A percentile compares a stretch with the other conserved stretches of the same genome.
Conservation (phyloP, 331 rosid species). For the Dryas integrifolia region DNA sequence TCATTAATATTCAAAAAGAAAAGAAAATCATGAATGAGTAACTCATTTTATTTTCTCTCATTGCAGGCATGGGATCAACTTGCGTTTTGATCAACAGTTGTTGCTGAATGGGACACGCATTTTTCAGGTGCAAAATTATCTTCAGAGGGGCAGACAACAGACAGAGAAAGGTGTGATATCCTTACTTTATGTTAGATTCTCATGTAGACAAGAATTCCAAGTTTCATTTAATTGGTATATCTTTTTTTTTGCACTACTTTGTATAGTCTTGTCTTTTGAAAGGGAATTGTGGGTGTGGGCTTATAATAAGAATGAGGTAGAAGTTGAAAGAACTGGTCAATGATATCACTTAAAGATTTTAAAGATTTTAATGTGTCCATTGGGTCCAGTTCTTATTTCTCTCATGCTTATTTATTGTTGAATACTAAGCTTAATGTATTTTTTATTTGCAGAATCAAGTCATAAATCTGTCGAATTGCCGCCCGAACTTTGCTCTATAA, state of each 20-base stretch:
- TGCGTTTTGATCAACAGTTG: constrained; percentile 43
- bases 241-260: neutral
- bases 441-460: constrained; percentile 44
- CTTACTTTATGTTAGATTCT: neutral
- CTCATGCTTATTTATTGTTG: neutral
- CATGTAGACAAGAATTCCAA: neutral
- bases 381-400: neutral
- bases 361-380: neutral
- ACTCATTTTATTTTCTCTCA: constrained; percentile 1
- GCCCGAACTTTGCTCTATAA: constrained; percentile 64
- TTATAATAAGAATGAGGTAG: neutral
- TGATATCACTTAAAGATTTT: neutral
- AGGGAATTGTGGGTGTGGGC: neutral
- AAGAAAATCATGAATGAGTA: neutral
- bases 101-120: constrained; percentile 50
- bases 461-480: constrained; percentile 61
- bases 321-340: neutral
- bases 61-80: constrained; percentile 54
- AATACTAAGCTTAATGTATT: constrained; percentile 5
- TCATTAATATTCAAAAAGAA: neutral
- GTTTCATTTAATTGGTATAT: neutral
- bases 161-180: constrained; percentile 53
- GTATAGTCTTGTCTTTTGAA: neutral
- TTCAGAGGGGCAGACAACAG: constrained; percentile 34
- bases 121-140: constrained; percentile 52